Percentiles rank a stretch among this genome's conserved stretches.
Evolutionary conservation across 257 asterid genomes (phyloP).

Genomic region (Mentha longifolia): DNA sequence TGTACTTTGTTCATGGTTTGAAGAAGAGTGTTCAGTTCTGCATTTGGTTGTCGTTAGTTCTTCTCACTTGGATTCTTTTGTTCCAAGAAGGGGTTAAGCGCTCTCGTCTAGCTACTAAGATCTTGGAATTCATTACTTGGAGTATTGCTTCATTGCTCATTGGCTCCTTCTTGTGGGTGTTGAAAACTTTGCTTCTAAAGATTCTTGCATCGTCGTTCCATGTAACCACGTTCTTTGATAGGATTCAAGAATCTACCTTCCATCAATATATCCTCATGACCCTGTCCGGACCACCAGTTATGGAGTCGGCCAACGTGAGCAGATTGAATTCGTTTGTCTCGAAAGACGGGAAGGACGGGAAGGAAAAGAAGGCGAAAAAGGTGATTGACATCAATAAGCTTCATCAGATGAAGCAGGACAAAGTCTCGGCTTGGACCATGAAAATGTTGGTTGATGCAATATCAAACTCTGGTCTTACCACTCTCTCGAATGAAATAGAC

Average conservation of each 20-base stretch:
- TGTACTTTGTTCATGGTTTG: conserved; percentile 76
- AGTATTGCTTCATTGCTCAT: conserved; percentile 62
- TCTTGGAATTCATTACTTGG: conserved; percentile 68
- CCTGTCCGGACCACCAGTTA: conserved; percentile 68
- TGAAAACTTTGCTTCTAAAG: conserved; percentile 75
- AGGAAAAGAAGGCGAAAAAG: conserved; percentile 52
- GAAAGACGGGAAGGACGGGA: conserved; percentile 58
- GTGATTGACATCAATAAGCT: conserved; percentile 67
- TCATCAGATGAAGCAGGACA: conserved; percentile 77
- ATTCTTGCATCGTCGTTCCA: conserved; percentile 82
- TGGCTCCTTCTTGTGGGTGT: conserved; percentile 76
- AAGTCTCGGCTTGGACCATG: conserved; percentile 96
- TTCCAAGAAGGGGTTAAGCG: conserved; percentile 50
- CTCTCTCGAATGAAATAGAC: conserved; percentile 64
- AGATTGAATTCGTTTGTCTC: conserved; percentile 52
- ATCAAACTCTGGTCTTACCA: conserved; percentile 72
- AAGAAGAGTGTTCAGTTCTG: conserved; percentile 72
- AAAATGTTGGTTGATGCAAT: conserved; percentile 74
- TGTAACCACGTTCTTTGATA: conserved; percentile 77
- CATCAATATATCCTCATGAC: conserved; percentile 74
- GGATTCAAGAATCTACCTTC: conserved; percentile 76
- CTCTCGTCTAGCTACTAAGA: conserved; percentile 35
- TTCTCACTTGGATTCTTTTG: conserved; percentile 66
- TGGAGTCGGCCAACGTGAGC: conserved; percentile 62
- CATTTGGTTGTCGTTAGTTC: conserved; percentile 71